These are phyloP conservation scores for Aquilaria agallochum DNA, from an alignment of 441 rosid genomes.

Conservation along the genomic window DNA sequence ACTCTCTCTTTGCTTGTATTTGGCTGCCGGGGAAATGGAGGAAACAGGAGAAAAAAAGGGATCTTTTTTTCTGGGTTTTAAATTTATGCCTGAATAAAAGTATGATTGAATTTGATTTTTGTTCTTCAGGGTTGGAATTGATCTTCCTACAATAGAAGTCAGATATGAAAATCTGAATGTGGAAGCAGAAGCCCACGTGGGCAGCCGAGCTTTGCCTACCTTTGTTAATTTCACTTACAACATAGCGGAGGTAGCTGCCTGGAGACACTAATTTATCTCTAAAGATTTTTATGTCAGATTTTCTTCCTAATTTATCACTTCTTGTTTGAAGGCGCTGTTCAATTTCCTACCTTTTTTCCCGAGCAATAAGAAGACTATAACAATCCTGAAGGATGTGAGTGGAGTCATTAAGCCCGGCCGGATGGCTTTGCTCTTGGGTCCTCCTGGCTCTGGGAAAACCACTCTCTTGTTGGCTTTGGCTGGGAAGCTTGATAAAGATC, in stretches of 20 bases:
- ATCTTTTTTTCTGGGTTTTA: background rate
- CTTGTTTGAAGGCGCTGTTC: constrained; percentile 17
- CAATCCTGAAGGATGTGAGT: constrained; percentile 31
- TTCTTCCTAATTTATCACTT: background rate
- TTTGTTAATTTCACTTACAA: constrained; percentile 29
- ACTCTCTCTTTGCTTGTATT: background rate
- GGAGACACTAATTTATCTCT: background rate
- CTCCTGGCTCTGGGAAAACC: constrained; percentile 69
- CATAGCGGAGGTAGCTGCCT: constrained; percentile 30
- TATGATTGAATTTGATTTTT: background rate
- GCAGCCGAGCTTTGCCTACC: constrained; percentile 38
- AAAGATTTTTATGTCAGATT: background rate
- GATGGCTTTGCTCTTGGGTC: constrained; percentile 60
- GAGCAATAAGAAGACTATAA: constrained; percentile 21
- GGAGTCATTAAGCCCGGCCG: constrained; percentile 47
- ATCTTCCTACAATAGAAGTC: constrained; percentile 49
- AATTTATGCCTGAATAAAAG: background rate
- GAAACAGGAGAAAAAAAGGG: background rate
- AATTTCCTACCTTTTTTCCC: constrained; percentile 21
- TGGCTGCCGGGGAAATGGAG: constrained; percentile 1
- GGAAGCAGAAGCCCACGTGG: constrained; percentile 28
- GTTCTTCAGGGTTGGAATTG: constrained; percentile 33
- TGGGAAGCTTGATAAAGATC: constrained; percentile 38
- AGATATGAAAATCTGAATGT: constrained; percentile 42
- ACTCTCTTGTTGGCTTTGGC: constrained; percentile 51